phyloP scores from a whole-genome alignment of 208 protist species.

The Trypanosoma boissoni region DNA sequence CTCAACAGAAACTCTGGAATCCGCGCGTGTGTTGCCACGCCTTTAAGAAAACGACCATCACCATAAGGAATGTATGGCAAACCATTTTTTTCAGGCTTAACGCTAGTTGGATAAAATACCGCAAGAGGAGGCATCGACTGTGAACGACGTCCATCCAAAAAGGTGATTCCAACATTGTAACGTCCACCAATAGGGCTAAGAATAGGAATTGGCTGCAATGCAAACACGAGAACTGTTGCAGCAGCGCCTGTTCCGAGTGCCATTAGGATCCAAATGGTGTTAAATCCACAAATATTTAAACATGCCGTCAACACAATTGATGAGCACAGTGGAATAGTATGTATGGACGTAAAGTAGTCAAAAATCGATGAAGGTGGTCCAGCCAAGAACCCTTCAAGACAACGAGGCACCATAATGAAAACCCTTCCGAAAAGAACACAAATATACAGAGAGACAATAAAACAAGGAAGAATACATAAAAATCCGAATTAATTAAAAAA shows the following conservation, averaged over 20 bases:
- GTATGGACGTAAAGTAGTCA: constrained; percentile 22
- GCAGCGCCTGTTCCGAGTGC: constrained; percentile 18
- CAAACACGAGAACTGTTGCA: constrained; percentile 24
- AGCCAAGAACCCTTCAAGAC: constrained; percentile 11
- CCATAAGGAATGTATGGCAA: constrained; percentile 53
- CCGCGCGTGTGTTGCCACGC: constrained; percentile 45
- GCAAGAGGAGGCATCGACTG: constrained; percentile 51
- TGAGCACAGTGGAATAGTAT: constrained; percentile 12
- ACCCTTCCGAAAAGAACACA: constrained; percentile 2
- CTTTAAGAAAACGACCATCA: constrained; percentile 52
- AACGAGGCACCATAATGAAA: neutral
- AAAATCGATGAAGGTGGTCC: neutral
- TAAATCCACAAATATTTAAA: neutral
- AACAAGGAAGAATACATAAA: neutral
- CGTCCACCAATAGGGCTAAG: constrained; percentile 46
- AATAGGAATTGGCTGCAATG: constrained; percentile 39
- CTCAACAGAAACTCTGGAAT: constrained; percentile 54
- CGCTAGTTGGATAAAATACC: constrained; percentile 61
- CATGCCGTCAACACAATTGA: neutral
- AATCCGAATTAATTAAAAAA: neutral
- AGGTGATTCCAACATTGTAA: constrained; percentile 42
- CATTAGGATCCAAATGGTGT: constrained; percentile 3
- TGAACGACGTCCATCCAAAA: constrained; percentile 28
- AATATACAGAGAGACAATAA: neutral
- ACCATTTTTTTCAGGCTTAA: constrained; percentile 6